Conservation (phyloP, 495 filamentous ascomycete genomes). For the Lepraria neglecta region DNA sequence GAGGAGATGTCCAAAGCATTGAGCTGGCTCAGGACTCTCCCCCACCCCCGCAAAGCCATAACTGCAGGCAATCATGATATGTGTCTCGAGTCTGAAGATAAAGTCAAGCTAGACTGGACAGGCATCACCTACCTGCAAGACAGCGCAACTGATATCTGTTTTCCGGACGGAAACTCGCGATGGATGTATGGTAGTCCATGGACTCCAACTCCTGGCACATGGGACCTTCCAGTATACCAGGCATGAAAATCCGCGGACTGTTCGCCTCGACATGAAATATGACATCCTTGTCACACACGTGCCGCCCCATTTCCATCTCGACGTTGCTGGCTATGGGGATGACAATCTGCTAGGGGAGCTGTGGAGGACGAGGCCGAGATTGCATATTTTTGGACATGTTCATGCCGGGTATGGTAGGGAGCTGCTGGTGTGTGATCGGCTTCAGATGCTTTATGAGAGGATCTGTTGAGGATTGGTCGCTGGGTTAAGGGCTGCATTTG, state of each 20-base stretch:
- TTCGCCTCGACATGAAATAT: constrained; percentile 52
- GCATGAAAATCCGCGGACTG: constrained; percentile 29
- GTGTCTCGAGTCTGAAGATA: constrained; percentile 47
- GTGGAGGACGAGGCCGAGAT: not conserved
- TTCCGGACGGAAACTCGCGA: constrained; percentile 45
- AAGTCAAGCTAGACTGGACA: constrained; percentile 39
- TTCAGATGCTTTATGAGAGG: not conserved
- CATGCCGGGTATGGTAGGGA: not conserved
- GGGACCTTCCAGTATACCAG: constrained; percentile 44
- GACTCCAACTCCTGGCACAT: constrained; percentile 45
- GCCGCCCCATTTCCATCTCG: constrained; percentile 53
- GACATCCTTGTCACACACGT: constrained; percentile 75
- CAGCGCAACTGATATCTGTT: constrained; percentile 40
- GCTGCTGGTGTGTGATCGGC: not conserved
- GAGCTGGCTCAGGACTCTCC: constrained; percentile 56
- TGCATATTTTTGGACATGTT: not conserved
- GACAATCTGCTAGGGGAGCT: not conserved
- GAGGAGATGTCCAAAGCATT: constrained; percentile 55
- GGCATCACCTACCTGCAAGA: constrained; percentile 48
- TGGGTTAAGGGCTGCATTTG: too few species aligned
- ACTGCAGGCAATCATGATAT: constrained; percentile 70
- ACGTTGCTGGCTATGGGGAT: constrained; percentile 30
- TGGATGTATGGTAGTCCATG: constrained; percentile 50
- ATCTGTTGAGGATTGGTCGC: not conserved
- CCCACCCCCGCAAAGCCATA: constrained; percentile 61